Evolutionary conservation across 2,329 filamentous ascomycete genomes (phyloP).

Genomic region (Aspergillus brasiliensis): DNA sequence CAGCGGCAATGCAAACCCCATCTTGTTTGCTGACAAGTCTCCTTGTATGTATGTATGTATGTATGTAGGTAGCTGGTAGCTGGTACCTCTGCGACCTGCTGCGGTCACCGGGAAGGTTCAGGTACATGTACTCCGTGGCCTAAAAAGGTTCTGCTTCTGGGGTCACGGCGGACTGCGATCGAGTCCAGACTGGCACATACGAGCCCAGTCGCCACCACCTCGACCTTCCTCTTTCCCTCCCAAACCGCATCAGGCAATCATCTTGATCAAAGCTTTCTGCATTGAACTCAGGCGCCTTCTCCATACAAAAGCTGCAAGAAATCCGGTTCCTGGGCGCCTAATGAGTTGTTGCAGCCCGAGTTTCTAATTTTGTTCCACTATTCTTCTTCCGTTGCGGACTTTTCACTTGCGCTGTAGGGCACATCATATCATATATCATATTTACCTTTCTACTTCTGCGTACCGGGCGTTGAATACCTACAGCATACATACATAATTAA

Average conservation of each 20-base stretch:
- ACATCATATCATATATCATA: not conserved
- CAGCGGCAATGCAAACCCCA: not conserved
- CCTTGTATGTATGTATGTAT: no score
- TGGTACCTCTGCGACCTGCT: not conserved
- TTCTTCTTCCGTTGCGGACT: not conserved
- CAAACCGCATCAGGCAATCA: slow-evolving; percentile 6
- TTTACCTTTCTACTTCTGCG: not conserved
- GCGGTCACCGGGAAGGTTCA: not conserved
- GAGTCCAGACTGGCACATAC: slow-evolving; percentile 4
- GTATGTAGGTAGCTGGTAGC: no score
- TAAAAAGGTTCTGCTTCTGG: not conserved
- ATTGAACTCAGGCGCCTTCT: not conserved
- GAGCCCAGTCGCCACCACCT: slow-evolving; percentile 3
- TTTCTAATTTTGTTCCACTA: slow-evolving; percentile 1
- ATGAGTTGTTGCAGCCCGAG: not conserved
- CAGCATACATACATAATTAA: not conserved
- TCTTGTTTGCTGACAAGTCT: not conserved
- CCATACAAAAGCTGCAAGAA: slow-evolving; percentile 5
- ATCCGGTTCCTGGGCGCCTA: slow-evolving; percentile 1
- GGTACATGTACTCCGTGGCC: not conserved
- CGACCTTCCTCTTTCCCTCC: not conserved
- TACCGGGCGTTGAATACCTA: not conserved
- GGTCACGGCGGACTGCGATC: not conserved
- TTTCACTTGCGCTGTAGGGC: not conserved
- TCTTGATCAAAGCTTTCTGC: slow-evolving; percentile 8